phyloP scores from a whole-genome alignment of 306 rosid genomes.

The Oxytropis ochrocephala region DNA sequence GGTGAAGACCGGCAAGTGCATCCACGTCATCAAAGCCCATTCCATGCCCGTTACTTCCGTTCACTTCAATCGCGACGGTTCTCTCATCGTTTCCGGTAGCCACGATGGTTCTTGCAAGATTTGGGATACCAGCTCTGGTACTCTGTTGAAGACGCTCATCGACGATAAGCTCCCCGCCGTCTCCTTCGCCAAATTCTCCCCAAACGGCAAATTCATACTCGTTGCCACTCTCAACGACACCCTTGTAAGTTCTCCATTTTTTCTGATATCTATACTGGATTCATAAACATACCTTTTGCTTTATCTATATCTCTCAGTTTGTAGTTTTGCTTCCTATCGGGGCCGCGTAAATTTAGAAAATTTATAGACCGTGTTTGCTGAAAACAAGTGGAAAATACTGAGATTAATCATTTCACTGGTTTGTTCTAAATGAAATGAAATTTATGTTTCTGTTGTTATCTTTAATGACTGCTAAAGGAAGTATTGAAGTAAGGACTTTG shows the following conservation, averaged over 20 bases:
- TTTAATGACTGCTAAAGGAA: background rate
- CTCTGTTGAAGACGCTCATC: conserved; percentile 51
- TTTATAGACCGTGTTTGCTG: background rate
- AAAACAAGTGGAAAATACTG: background rate
- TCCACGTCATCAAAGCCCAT: conserved; percentile 54
- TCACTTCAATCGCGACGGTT: conserved; percentile 82
- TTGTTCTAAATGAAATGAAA: background rate
- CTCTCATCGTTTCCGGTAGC: conserved; percentile 78
- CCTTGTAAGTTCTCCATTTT: conserved; percentile 48
- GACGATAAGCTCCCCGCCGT: conserved; percentile 75
- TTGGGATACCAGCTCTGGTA: conserved; percentile 64
- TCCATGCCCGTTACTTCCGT: conserved; percentile 80
- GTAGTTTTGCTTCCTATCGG: background rate
- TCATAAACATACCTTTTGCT: background rate
- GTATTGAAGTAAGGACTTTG: background rate
- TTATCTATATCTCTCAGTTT: background rate
- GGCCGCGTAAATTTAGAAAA: background rate
- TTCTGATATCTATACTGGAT: background rate
- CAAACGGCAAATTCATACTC: conserved; percentile 87
- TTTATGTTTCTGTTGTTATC: background rate
- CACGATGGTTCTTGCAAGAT: conserved; percentile 92
- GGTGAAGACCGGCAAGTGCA: conserved; percentile 78
- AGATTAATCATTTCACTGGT: background rate
- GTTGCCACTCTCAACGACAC: conserved; percentile 87
- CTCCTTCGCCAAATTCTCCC: conserved; percentile 84